phyloP scores from a whole-genome alignment of 345 rosid genomes.

The Stellera chamaejasme region DNA sequence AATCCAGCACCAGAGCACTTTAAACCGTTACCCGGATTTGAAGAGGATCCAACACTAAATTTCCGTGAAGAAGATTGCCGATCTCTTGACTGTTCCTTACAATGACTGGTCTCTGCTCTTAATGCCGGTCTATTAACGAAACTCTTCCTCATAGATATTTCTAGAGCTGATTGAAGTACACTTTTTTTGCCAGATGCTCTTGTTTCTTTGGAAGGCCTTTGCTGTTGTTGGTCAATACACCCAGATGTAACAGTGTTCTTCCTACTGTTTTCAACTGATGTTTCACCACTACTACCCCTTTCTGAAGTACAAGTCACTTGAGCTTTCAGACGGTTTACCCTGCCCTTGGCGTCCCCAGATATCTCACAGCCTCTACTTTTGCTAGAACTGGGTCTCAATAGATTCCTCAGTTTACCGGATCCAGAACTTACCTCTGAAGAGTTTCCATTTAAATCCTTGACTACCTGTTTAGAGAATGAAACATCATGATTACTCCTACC shows the following conservation, averaged over 20 bases:
- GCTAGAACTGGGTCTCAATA: constrained; percentile 17
- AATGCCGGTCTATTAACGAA: constrained; percentile 46
- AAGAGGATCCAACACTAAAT: constrained; percentile 49
- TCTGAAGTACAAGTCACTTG: constrained; percentile 2
- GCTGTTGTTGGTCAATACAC: constrained; percentile 20
- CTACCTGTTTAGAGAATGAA: constrained; percentile 16
- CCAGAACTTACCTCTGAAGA: constrained; percentile 13
- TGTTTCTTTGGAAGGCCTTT: constrained; percentile 20
- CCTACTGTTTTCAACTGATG: constrained; percentile 17
- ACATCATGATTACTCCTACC: constrained; percentile 14
- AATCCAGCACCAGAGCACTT: constrained; percentile 9
- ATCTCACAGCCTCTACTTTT: constrained; percentile 22
- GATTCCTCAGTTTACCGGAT: constrained; percentile 21
- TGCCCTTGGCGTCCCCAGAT: constrained; percentile 12
- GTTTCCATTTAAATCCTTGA: constrained; percentile 23
- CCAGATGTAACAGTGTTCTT: constrained; percentile 33
- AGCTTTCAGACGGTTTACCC: constrained; percentile 12
- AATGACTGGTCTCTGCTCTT: constrained; percentile 26
- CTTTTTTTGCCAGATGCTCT: constrained; percentile 29
- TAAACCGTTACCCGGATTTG: constrained; percentile 14
- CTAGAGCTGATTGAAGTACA: constrained; percentile 30
- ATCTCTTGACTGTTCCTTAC: constrained; percentile 18
- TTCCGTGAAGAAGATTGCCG: constrained; percentile 33
- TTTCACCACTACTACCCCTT: constrained; percentile 15
- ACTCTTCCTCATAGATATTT: constrained; percentile 41